Evolutionary conservation across 2,329 filamentous ascomycete species (phyloP), one percentile per base, ranked within the genome.

Genomic region (Dothideomycetes sp.): DNA sequence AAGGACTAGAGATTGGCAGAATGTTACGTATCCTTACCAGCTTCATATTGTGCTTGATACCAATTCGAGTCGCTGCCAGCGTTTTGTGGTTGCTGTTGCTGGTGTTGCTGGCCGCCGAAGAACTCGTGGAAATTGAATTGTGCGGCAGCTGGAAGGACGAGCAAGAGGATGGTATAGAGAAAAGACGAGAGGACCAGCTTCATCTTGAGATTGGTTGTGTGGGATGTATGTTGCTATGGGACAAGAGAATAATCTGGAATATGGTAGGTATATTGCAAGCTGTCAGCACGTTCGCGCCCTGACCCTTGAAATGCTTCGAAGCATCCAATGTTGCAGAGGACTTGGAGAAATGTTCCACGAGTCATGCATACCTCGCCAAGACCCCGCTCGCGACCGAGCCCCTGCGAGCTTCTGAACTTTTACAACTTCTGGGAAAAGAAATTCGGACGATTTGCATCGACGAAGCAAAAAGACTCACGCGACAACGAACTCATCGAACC

Each of bases 91-190:
- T 76, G 73, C 34, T 72, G 68, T 32, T 73, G 70, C 31, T 71
- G 67, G 62, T 48, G 77, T 36, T 50, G 72, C 42, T 75, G 68
- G 10, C 69, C 64, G 45, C 64, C 64, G 85, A 96, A 94, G 54
- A 96, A 86, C 60, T 95, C 88, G 65, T 96, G 98, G 74, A 98
- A 94, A 57, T 85, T 82, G 61, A 96, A 96, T 64, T 96, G 89
- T 9, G 85, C 85, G 42, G 73, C 66, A 3, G 71, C 77, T 12
- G 66, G 52, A 22, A 75, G 62, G 45, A 75, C 64, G 43, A 84
- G 56, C 19, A 86, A 60, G 36, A 83, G 64, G 12, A 86, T 57
- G 30, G 52, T 42, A 3, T 60, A 33, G 24, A 65, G 38, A 22
- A 60, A 32, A 17, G 49, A 47, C 22, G 52, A 43, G 47, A 59